phyloP scores from a whole-genome alignment of 257 asterid species.

The Gentiana straminea region DNA sequence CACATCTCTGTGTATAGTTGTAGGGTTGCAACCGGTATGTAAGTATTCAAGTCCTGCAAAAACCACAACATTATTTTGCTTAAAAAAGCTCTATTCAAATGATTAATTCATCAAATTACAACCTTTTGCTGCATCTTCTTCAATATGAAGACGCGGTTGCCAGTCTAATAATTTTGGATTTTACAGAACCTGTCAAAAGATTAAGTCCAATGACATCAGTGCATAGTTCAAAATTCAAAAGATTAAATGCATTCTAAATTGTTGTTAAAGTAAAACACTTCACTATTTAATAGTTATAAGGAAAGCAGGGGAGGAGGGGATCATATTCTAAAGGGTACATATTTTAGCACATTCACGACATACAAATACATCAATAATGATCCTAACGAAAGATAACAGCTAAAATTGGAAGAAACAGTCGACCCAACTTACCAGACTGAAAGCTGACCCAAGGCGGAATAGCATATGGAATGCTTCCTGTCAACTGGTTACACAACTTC shows the following conservation, averaged over 20 bases:
- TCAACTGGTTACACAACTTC: no score
- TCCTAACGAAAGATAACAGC: no score
- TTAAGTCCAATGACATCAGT: conserved; percentile 2
- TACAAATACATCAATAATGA: no score
- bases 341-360: no score
- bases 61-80: conserved; percentile 8
- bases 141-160: conserved; percentile 77
- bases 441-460: no score
- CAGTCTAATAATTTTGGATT: conserved; percentile 66
- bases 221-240: conserved; percentile 9
- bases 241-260: no score
- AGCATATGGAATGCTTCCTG: no score
- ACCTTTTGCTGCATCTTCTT: conserved; percentile 99
- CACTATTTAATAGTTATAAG: no score
- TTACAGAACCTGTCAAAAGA: conserved; percentile 33
- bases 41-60: conserved; percentile 77
- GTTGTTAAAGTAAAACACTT: conserved; percentile 4
- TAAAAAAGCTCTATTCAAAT: neutral
- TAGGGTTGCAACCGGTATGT: conserved; percentile 98
- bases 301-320: no score
- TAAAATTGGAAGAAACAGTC: no score
- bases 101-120: neutral
- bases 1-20: conserved; percentile 90
- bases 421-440: no score
- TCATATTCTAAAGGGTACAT: no score